Percentiles rank a stretch among this genome's conserved stretches.
Conservation (phyloP, 2,329 filamentous ascomycete genomes). For the Neonectria sp. region DNA sequence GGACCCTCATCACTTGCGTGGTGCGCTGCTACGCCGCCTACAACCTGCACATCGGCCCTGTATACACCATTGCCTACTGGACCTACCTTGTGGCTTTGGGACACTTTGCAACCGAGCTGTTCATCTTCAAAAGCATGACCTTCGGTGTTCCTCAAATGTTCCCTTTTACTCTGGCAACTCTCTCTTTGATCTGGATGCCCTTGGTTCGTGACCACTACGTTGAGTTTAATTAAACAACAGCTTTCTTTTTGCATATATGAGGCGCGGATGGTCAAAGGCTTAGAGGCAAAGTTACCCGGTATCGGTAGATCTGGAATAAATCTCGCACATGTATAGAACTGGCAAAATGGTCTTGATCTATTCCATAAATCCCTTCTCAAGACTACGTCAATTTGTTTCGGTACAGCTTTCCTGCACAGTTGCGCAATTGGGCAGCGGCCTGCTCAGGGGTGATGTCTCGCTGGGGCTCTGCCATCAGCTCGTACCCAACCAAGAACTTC, state of each 20-base stretch:
- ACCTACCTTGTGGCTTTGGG: constrained; percentile 84
- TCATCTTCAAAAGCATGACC: constrained; percentile 82
- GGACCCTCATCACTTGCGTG: constrained; percentile 84
- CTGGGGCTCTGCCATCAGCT: constrained; percentile 98
- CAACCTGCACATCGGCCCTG: constrained; percentile 78
- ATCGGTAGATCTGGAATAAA: constrained; percentile 4
- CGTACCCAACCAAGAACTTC: constrained; percentile 97
- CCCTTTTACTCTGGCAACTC: constrained; percentile 67
- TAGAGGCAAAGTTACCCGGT: too few relatives aligned
- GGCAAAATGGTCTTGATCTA: neutral
- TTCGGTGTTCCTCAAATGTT: constrained; percentile 71
- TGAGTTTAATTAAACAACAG: constrained; percentile 50
- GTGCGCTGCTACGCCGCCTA: constrained; percentile 89
- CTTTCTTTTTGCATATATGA: neutral
- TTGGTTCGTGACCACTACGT: constrained; percentile 81
- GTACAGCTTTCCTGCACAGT: constrained; percentile 87
- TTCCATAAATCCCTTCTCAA: constrained; percentile 38
- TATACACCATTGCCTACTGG: constrained; percentile 87
- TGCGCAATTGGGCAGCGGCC: constrained; percentile 82
- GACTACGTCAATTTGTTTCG: constrained; percentile 67
- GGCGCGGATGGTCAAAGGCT: neutral
- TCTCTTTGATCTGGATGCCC: constrained; percentile 73
- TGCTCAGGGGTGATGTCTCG: constrained; percentile 98
- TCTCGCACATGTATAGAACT: constrained; percentile 5
- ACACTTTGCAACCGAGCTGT: constrained; percentile 87